Percentiles rank a stretch among this genome's conserved stretches.
phyloP scores from a whole-genome alignment of 176 grass and related monocot genomes.

The Triticum turgidum region DNA sequence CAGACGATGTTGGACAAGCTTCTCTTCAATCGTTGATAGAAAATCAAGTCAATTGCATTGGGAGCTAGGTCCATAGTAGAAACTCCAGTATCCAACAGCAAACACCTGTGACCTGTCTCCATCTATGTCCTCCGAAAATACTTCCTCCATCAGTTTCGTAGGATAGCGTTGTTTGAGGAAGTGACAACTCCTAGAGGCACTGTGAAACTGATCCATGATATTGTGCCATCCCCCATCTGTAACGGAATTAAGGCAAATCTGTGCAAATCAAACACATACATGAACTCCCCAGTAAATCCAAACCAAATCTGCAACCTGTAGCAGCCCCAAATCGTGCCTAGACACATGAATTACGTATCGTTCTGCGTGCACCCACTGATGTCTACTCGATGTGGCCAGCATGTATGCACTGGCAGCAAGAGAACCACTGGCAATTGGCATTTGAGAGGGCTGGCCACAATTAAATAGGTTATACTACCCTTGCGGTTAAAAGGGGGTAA shows the following conservation, averaged over 20 bases:
- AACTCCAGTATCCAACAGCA: background rate
- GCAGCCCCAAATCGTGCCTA: too few relatives aligned
- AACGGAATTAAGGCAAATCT: background rate
- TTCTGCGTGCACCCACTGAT: too few relatives aligned
- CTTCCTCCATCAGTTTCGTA: background rate
- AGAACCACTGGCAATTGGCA: background rate
- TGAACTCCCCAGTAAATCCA: background rate
- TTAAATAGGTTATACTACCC: background rate
- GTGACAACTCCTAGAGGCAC: background rate
- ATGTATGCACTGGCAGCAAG: too few relatives aligned
- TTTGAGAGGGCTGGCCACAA: background rate
- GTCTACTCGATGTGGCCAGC: too few relatives aligned
- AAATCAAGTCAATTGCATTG: background rate
- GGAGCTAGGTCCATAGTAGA: background rate
- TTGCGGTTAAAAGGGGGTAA: background rate
- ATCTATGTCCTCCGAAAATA: background rate
- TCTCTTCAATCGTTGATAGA: background rate
- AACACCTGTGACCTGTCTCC: background rate
- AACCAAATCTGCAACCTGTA: too few relatives aligned
- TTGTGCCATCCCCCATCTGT: too few relatives aligned
- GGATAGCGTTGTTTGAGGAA: background rate
- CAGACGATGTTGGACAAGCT: too few relatives aligned
- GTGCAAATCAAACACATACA: background rate
- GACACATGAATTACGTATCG: too few relatives aligned
- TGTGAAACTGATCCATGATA: background rate